Conservation (phyloP, 192 early-diverging fungal genomes). For the Umbelopsis sp. region DNA sequence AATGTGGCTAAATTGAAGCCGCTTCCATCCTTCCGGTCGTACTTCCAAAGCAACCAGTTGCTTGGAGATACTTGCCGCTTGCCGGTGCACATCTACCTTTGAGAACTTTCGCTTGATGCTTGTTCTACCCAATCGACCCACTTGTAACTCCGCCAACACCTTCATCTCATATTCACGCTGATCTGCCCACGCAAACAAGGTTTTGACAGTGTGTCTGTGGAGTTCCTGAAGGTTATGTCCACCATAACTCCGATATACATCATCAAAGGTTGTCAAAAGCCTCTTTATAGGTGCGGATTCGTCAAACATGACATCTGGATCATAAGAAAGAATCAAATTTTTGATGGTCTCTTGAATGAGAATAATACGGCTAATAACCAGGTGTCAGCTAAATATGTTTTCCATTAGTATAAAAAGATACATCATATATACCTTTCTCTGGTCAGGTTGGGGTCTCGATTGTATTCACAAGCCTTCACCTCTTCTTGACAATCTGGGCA, state of each 20-base stretch:
- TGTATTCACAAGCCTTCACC: slow-evolving; percentile 38
- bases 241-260: slow-evolving; percentile 18
- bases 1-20: slow-evolving; percentile 62
- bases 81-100: slow-evolving; percentile 14
- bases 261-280: slow-evolving; percentile 9
- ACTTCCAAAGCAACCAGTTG: slow-evolving; percentile 50
- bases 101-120: slow-evolving; percentile 8
- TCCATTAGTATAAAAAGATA: not conserved
- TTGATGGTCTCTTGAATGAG: slow-evolving; percentile 4
- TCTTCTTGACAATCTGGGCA: slow-evolving; percentile 55
- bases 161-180: slow-evolving; percentile 7
- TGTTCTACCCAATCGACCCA: not conserved
- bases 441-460: slow-evolving; percentile 16
- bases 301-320: slow-evolving; percentile 11
- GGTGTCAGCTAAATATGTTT: not conserved
- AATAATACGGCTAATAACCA: not conserved
- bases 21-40: slow-evolving; percentile 56
- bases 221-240: slow-evolving; percentile 18
- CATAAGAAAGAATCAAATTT: slow-evolving; percentile 13
- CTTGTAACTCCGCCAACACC: slow-evolving; percentile 3
- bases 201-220: slow-evolving; percentile 24
- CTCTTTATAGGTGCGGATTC: not conserved
- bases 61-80: slow-evolving; percentile 35
- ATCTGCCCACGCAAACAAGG: slow-evolving; percentile 9
- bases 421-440: not conserved